Base-by-base conservation (phyloP, 2,329 filamentous ascomycete species). In the Cytospora chrysosperma region DNA sequence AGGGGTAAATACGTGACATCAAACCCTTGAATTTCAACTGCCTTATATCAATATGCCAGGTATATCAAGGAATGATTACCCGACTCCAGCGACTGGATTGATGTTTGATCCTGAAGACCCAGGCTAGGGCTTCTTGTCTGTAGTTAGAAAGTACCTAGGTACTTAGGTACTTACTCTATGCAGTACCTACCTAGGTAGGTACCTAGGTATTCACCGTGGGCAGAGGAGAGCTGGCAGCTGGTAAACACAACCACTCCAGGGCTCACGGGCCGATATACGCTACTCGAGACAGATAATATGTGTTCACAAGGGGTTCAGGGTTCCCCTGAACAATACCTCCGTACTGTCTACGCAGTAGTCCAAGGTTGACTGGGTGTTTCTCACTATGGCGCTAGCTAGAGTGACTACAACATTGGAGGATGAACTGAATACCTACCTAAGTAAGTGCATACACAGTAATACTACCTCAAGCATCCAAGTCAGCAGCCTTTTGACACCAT, bases 11-110 rank as follows among this genome's bases (percentile, higher is more conserved):
- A 17, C 30, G 19, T 17, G 9, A 30, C 57, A 17, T 19, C 30
- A 40, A 28, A 40, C 28, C n/a, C n/a, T 47, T 49, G n/a, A 21
- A 17, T 59, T 13, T 21, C 19, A 17, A 52, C 49, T 59, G 67
- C 47, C 59, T 76, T 77, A 15, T 12, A 34, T 34, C 13, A 13
- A 34, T 30, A 30, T 30, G 4, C 28, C 9, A 30, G 4, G 9
- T 30, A 30, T 30, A 30, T 30, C 28, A 30, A 30, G 9, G 9
- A 30, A 30, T 4, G 28, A 30, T 30, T 30, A 9, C 28, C 28
- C 28, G n/a, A n/a, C n/a, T n/a, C n/a, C n/a, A n/a, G n/a, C n/a
- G n/a, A n/a, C n/a, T n/a, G n/a, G n/a, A n/a, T n/a, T n/a, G n/a
- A n/a, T n/a, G n/a, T n/a, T n/a, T n/a, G n/a, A n/a, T n/a, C n/a